A percentile compares a stretch with the other conserved stretches of the same genome.
Evolutionary conservation across 2,329 filamentous ascomycete species (phyloP).

Genomic region (Colletotrichum spinosum): DNA sequence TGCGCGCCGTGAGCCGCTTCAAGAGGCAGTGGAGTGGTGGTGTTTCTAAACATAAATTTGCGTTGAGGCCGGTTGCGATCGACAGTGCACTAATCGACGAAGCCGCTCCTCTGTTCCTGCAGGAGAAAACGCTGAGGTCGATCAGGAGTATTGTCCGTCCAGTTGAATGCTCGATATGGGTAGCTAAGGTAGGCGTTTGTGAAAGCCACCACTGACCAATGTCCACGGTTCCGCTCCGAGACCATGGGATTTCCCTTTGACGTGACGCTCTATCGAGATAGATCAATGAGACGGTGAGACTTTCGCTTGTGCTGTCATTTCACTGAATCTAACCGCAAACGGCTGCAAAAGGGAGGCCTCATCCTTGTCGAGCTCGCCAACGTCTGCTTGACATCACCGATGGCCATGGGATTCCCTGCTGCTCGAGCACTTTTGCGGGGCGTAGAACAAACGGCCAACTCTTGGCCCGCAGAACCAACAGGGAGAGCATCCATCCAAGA

Average conservation of each 20-base stretch:
- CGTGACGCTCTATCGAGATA: neutral
- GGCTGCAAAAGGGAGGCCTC: neutral
- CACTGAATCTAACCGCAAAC: neutral
- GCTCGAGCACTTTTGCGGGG: slow-evolving; percentile 19
- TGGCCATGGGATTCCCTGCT: slow-evolving; percentile 4
- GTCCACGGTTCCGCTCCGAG: no score
- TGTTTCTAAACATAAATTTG: slow-evolving; percentile 17
- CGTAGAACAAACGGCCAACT: slow-evolving; percentile 19
- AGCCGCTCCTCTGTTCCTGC: slow-evolving; percentile 27
- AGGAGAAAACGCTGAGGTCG: slow-evolving; percentile 4
- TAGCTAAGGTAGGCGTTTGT: neutral
- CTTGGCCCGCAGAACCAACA: slow-evolving; percentile 32
- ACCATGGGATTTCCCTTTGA: no score
- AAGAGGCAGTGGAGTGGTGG: slow-evolving; percentile 4
- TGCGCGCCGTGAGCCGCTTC: neutral
- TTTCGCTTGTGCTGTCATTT: neutral
- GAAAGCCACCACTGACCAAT: no score
- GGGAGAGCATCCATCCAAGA: slow-evolving; percentile 20
- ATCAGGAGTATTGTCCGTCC: neutral
- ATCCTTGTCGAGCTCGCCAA: slow-evolving; percentile 19
- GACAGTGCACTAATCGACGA: slow-evolving; percentile 6
- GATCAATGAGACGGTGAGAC: neutral
- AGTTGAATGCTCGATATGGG: no score
- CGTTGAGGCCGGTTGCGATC: slow-evolving; percentile 12
- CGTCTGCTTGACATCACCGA: slow-evolving; percentile 35